Percentiles rank a stretch among this genome's conserved stretches.
Conservation (phyloP, 805 yeast genomes). For the Monosporozyma unispora region DNA sequence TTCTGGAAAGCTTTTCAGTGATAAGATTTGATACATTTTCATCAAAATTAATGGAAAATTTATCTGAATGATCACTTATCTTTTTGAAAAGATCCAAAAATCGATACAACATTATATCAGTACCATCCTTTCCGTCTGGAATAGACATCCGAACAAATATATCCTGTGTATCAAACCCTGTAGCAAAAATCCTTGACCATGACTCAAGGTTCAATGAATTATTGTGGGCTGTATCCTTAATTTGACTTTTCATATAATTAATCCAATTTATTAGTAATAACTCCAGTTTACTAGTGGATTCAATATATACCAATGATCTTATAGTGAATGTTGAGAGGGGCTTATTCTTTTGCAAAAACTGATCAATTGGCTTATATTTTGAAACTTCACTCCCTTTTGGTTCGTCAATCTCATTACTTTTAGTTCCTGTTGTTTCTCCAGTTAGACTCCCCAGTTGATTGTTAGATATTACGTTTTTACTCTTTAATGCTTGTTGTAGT, state of each 20-base stretch:
- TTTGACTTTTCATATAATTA: not conserved
- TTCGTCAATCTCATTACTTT: not conserved
- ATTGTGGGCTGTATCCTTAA: not conserved
- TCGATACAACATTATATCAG: not conserved
- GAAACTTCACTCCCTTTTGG: not conserved
- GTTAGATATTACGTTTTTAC: not conserved
- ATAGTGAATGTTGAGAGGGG: not conserved
- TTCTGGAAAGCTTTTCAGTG: not conserved
- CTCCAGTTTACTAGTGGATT: slow-evolving; percentile 10
- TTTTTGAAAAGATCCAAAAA: not conserved
- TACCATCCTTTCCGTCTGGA: slow-evolving; percentile 2
- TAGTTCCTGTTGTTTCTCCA: not conserved
- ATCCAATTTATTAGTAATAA: slow-evolving; percentile 4
- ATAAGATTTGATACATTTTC: not conserved
- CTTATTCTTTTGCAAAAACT: slow-evolving; percentile 15
- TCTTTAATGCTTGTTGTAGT: not conserved
- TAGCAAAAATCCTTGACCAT: slow-evolving; percentile 12
- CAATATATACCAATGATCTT: not conserved
- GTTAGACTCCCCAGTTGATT: not conserved
- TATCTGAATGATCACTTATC: not conserved
- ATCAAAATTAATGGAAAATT: not conserved
- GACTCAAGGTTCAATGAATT: slow-evolving; percentile 3
- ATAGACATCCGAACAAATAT: slow-evolving; percentile 13
- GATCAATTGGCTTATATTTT: slow-evolving; percentile 14
- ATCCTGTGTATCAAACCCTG: slow-evolving; percentile 13